Evolutionary conservation across 495 filamentous ascomycete species (phyloP).

Genomic region (Barbatosphaeria neglecta): DNA sequence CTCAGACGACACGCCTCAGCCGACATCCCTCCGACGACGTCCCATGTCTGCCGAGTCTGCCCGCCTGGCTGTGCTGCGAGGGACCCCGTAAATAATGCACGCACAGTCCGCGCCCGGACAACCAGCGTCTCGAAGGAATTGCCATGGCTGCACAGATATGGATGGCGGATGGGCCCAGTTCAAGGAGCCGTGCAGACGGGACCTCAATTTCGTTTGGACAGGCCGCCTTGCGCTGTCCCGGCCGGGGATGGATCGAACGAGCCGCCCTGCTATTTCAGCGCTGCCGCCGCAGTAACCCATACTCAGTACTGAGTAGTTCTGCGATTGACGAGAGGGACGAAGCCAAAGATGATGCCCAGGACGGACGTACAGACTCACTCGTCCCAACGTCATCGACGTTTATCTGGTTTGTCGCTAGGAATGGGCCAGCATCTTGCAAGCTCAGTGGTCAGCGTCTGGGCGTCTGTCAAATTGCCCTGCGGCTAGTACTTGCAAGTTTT

Average conservation of each 20-base stretch:
- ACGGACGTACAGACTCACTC: too few relatives aligned
- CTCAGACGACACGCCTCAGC: too few relatives aligned
- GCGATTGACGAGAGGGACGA: background rate
- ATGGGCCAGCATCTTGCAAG: too few relatives aligned
- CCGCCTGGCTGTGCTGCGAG: too few relatives aligned
- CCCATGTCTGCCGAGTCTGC: too few relatives aligned
- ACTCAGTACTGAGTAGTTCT: too few relatives aligned
- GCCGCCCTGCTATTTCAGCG: background rate
- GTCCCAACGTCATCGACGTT: background rate
- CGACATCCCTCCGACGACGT: too few relatives aligned
- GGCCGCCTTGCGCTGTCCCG: background rate
- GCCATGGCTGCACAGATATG: background rate
- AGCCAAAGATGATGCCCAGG: too few relatives aligned
- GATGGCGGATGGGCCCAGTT: background rate
- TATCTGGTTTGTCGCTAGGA: background rate
- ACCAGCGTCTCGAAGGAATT: background rate
- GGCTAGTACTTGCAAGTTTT: too few relatives aligned
- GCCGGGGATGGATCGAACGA: background rate
- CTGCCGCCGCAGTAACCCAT: background rate
- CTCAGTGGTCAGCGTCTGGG: background rate
- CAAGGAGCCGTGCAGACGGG: background rate
- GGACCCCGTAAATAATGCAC: too few relatives aligned
- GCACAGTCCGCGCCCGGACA: background rate
- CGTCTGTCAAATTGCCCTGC: background rate
- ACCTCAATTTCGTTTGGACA: background rate